phyloP scores from a whole-genome alignment of 2,329 filamentous ascomycete species.

The Penicillium sp. region DNA sequence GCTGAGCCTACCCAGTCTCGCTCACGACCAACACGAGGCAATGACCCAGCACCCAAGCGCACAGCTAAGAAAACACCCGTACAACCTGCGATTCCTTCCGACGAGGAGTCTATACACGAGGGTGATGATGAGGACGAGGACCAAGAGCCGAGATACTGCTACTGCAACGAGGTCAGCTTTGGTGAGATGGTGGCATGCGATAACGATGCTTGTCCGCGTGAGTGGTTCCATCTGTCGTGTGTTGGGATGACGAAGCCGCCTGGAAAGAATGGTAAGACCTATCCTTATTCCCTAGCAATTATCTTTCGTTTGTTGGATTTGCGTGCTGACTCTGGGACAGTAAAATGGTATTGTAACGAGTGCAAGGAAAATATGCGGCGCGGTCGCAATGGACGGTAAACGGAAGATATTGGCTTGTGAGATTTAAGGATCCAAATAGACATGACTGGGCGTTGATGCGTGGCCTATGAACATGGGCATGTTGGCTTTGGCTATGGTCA shows the following conservation, averaged over 20 bases:
- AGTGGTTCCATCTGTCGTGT: conserved; percentile 85
- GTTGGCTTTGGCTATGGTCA: background rate
- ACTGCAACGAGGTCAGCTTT: conserved; percentile 78
- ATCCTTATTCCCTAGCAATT: conserved; percentile 4
- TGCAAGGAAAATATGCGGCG: conserved; percentile 70
- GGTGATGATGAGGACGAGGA: conserved; percentile 66
- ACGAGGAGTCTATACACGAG: conserved; percentile 50
- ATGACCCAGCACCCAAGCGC: conserved; percentile 41
- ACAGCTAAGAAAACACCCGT: conserved; percentile 40
- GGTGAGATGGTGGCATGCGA: conserved; percentile 86
- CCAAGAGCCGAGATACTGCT: conserved; percentile 76
- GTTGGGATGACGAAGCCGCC: conserved; percentile 78
- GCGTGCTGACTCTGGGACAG: conserved; percentile 48
- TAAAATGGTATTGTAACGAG: conserved; percentile 82
- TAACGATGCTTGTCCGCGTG: conserved; percentile 69
- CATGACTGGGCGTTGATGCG: conserved; percentile 7
- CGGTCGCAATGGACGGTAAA: conserved; percentile 49
- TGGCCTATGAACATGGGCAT: background rate
- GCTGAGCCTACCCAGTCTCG: conserved; percentile 39
- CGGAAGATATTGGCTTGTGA: background rate
- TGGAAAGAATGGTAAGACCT: conserved; percentile 69
- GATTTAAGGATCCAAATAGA: background rate
- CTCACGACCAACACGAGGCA: conserved; percentile 42
- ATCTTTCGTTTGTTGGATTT: background rate
- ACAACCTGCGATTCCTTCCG: conserved; percentile 38